Evolutionary conservation across 2,329 filamentous ascomycete species (phyloP), one percentile per base, ranked within the genome.

Genomic region (Aureobasidium uvarum): DNA sequence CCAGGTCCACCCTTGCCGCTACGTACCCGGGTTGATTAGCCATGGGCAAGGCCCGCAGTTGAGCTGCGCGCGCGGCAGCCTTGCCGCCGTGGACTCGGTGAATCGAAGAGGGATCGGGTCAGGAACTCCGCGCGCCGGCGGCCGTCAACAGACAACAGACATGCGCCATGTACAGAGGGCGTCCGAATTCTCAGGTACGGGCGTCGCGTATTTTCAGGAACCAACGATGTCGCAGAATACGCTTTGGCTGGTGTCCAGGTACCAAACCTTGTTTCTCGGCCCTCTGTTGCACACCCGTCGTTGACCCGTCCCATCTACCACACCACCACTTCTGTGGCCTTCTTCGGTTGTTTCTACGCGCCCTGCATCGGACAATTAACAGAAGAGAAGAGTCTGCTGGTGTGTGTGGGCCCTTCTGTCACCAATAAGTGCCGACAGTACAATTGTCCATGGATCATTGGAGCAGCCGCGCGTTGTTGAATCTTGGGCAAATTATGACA

Each of bases 201-300:
- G 45, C 46, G 46, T 25, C 33, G 59, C 20, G 11, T 48, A 63
- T 63, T 63, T 63, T 63, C 60, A 63, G 60, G 60, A 43, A 63
- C 60, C 46, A 63, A 63, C 58, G 58, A 46, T 60, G 41, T 62
- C 23, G 23, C 46, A 52, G 46, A 63, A n/a, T 45, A 46, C 23
- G 33, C 23, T 46, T 54, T 43, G 11, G 18, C 33, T 11, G 33
- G 11, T 25, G 36, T 43, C 60, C 60, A 63, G 60, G 60, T 48
- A 63, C 60, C 46, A 63, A 63, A 63, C 28, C 51, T 43, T 63
- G 60, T 63, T 63, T 54, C 14, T 51, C 11, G n/a, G 31, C 41
- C 33, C 45, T 51, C 13, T 60, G 16, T 18, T 56, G 8, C 38
- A 18, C 36, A 56, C 52, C 52, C 18, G 28, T 31, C 28, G 28